Evolutionary conservation across 352 stramenopile genomes (phyloP), one percentile per base, ranked within the genome.

Genomic region (Phytophthora lateralis): DNA sequence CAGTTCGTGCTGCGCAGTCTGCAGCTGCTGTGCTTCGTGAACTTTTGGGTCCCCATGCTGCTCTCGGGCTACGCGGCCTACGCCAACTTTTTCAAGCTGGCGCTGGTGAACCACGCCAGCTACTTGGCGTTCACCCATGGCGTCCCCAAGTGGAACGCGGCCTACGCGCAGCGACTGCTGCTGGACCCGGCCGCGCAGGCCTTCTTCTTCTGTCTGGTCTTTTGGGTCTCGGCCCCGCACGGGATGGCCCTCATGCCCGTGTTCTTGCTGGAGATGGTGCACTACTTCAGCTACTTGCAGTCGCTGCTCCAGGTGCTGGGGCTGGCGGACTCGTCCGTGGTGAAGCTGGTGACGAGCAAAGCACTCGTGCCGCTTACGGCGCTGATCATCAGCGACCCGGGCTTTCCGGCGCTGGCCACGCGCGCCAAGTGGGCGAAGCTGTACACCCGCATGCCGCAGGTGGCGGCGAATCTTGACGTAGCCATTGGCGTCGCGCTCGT

Each of bases 121-220:
- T 93, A 88, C 69, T 68, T 97, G 49, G 63, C 81, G 26, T 95
- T 91, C 60, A 90, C 83, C 29, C 85, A 96, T 67, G 88, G 89
- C 27, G 54, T 65, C 18, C 87, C 89, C 35, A 79, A 84, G 59
- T 82, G 75, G 74, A 84, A 88, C 45, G 75, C 81, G 1, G 73
- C 60, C 20, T 97, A 97, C 58, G 83, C 76, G n/a, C 85, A 96
- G 69, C 73, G 86, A 4, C 68, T 97, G 27, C 72, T 95, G 55
- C 59, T 92, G 44, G 89, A 97, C 62, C 87, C 85, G 47, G 81
- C 85, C 24, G 80, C 85, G 27, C 89, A 97, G 63, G 74, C 84
- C 55, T 75, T 95, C 24, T 90, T 95, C 71, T 93, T 92, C 71
- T 91, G 77, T 30, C 70, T 96, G 29, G 75, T 97, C 41, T 97